Evolutionary conservation across 108 stramenopile genomes (phyloP).

Genomic region (Nannochloropsis gaditana): DNA sequence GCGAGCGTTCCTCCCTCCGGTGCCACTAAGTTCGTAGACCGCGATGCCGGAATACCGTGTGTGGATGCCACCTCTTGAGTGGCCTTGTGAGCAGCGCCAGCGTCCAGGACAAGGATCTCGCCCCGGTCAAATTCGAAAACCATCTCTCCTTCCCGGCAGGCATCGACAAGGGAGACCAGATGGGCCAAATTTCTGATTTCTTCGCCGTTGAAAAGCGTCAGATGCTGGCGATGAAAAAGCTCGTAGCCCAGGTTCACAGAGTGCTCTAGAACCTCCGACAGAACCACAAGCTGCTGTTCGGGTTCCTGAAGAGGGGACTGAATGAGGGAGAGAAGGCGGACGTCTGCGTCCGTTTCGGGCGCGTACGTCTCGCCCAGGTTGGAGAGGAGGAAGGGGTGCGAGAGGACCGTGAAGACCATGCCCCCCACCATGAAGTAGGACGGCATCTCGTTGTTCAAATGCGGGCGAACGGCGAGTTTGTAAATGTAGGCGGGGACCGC

Average conservation of each 20-base stretch:
- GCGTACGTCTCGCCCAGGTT: background rate
- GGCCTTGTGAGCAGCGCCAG: background rate
- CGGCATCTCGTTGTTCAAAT: slow-evolving; percentile 35
- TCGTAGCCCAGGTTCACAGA: background rate
- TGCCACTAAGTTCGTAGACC: background rate
- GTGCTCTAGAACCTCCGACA: background rate
- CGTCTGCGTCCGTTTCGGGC: background rate
- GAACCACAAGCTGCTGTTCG: background rate
- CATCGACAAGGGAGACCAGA: background rate
- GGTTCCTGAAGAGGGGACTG: background rate
- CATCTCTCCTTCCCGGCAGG: background rate
- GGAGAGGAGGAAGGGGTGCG: slow-evolving; percentile 25
- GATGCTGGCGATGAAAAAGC: background rate
- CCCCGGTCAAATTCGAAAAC: slow-evolving; percentile 18
- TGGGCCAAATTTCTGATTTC: background rate
- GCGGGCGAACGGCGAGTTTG: slow-evolving; percentile 15
- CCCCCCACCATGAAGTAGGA: slow-evolving; percentile 42
- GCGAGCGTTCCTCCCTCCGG: background rate
- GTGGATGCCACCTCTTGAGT: background rate
- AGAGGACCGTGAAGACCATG: slow-evolving; percentile 41
- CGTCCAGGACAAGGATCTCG: background rate
- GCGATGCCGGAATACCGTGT: background rate
- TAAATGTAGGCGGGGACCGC: slow-evolving; percentile 28
- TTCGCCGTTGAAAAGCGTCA: background rate
- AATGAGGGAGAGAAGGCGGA: background rate